Conservation (phyloP, 2,329 filamentous ascomycete species). For the Phyllosticta citriasiana region DNA sequence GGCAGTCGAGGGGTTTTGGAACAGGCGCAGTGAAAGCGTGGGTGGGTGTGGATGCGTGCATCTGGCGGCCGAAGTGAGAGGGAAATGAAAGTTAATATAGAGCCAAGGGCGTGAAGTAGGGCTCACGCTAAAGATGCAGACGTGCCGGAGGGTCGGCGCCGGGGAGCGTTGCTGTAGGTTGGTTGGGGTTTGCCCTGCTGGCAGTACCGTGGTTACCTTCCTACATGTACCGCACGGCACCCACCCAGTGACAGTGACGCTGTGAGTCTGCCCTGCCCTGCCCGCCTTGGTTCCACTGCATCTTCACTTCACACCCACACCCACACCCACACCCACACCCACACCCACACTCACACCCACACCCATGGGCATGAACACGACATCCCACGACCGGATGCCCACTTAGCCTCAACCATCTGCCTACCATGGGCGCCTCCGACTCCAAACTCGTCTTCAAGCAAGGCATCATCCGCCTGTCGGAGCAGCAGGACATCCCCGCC, state of each 20-base stretch:
- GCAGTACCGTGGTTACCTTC: neutral
- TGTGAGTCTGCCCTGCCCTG: neutral
- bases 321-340: too few relatives aligned
- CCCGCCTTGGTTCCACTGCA: neutral
- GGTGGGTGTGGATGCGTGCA: neutral
- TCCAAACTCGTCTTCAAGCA: slow-evolving; percentile 99
- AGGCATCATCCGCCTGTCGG: slow-evolving; percentile 93
- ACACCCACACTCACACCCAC: too few relatives aligned
- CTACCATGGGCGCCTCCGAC: slow-evolving; percentile 87
- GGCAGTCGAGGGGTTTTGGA: neutral
- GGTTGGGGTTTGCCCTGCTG: neutral
- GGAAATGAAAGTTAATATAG: neutral
- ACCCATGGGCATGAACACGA: slow-evolving; percentile 5
- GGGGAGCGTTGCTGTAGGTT: too few relatives aligned
- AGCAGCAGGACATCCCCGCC: slow-evolving; percentile 75
- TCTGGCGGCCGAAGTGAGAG: neutral
- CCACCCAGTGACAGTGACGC: slow-evolving; percentile 14
- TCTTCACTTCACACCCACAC: slow-evolving; percentile 1
- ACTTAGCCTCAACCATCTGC: neutral
- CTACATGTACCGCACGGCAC: too few relatives aligned
- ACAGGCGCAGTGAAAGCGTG: neutral
- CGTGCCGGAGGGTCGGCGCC: too few relatives aligned
- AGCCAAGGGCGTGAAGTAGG: neutral
- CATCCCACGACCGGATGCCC: slow-evolving; percentile 3
- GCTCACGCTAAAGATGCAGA: too few relatives aligned